phyloP scores from a whole-genome alignment of 495 filamentous ascomycete species.

The Neurospora sp. region DNA sequence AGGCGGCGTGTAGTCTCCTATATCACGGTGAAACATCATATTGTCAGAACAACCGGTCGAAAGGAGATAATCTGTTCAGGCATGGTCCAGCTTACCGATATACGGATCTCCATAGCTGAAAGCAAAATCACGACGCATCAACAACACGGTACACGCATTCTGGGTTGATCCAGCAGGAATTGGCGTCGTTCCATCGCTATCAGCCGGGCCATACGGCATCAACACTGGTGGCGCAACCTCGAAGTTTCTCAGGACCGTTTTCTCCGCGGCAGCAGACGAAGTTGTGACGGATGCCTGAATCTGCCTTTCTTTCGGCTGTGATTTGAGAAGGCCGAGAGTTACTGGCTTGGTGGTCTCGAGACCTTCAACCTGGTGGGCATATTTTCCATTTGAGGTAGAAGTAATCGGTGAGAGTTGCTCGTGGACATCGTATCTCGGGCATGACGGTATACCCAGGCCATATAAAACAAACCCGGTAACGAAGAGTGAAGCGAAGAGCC shows the following conservation, averaged over 20 bases:
- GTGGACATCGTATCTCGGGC: background rate
- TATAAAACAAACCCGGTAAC: background rate
- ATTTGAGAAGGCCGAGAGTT: background rate
- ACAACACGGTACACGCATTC: slow-evolving; percentile 38
- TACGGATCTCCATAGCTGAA: slow-evolving; percentile 72
- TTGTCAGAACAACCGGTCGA: background rate
- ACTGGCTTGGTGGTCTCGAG: background rate
- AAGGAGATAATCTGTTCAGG: background rate
- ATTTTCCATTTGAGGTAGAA: background rate
- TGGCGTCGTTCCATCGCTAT: slow-evolving; percentile 23
- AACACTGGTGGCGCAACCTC: slow-evolving; percentile 60
- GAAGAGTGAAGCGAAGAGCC: background rate
- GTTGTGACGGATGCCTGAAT: slow-evolving; percentile 3
- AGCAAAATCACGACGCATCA: slow-evolving; percentile 69
- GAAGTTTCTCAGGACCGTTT: slow-evolving; percentile 47
- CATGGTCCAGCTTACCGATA: slow-evolving; percentile 45
- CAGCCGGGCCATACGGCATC: slow-evolving; percentile 31
- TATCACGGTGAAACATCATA: background rate
- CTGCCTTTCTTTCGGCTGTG: background rate
- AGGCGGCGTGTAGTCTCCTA: slow-evolving; percentile 60
- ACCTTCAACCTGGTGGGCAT: background rate
- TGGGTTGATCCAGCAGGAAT: slow-evolving; percentile 10
- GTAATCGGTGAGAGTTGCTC: background rate
- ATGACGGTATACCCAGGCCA: background rate
- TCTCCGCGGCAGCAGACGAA: slow-evolving; percentile 6